Conservation (phyloP, 305 asterid species). For the Solanum hybrid region DNA sequence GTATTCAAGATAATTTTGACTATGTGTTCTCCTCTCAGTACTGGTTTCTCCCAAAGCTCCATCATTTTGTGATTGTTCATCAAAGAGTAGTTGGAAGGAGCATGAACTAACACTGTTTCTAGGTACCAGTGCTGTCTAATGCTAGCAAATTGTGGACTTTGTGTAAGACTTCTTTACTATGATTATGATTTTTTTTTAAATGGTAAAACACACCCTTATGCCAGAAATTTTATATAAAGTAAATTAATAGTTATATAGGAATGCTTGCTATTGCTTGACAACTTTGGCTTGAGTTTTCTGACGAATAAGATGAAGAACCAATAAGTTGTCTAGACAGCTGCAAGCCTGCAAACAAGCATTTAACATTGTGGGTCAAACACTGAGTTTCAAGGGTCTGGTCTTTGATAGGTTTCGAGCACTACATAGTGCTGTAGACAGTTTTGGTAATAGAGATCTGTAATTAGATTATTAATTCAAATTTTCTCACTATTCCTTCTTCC, state of each 20-base stretch:
- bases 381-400: neutral
- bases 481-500: slow-evolving; percentile 5
- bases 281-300: neutral
- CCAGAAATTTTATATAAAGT: neutral
- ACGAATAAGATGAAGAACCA: neutral
- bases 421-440: neutral
- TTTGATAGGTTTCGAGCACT: neutral
- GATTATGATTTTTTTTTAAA: neutral
- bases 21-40: neutral
- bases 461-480: neutral
- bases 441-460: neutral
- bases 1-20: neutral
- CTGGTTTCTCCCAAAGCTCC: neutral
- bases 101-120: neutral
- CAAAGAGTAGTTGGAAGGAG: neutral
- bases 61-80: neutral
- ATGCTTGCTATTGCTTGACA: neutral
- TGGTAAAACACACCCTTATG: neutral
- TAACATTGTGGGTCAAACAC: neutral
- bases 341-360: neutral
- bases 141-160: neutral
- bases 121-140: neutral
- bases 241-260: neutral
- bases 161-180: neutral
- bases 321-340: neutral